Conservation (phyloP, 345 rosid genomes). For the Populus pruinosa region DNA sequence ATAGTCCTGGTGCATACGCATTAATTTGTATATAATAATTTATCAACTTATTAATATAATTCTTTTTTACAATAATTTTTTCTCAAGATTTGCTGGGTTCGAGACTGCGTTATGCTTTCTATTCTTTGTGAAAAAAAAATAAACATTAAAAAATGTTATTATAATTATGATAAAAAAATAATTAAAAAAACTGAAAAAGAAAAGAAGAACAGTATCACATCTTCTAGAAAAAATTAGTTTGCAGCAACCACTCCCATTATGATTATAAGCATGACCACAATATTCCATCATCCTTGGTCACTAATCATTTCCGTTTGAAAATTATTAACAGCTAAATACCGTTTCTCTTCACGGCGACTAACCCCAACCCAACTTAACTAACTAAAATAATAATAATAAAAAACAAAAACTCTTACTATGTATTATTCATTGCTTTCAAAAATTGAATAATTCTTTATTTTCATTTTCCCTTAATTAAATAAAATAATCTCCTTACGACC, state of each 20-base stretch:
- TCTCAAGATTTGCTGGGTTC: too few species aligned
- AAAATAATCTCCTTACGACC: not conserved
- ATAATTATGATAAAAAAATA: not conserved
- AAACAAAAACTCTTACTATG: not conserved
- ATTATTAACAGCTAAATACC: not conserved
- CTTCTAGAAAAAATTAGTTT: not conserved
- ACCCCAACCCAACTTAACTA: not conserved
- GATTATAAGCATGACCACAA: constrained; percentile 63
- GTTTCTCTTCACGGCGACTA: not conserved
- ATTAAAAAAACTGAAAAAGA: not conserved
- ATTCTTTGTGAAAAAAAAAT: too few species aligned
- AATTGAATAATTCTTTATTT: not conserved
- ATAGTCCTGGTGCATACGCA: too few species aligned
- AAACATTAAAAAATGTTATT: too few species aligned
- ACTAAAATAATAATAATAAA: not conserved
- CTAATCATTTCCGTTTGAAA: constrained; percentile 8
- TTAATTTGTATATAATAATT: too few species aligned
- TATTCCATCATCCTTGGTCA: constrained; percentile 44
- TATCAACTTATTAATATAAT: too few species aligned
- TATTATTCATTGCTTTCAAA: not conserved
- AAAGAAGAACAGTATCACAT: not conserved
- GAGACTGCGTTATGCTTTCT: too few species aligned
- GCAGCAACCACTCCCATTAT: constrained; percentile 17
- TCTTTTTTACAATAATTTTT: too few species aligned
- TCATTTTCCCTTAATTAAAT: not conserved